Base-by-base conservation (phyloP, 352 stramenopile species). In the Phytophthora quininea region DNA sequence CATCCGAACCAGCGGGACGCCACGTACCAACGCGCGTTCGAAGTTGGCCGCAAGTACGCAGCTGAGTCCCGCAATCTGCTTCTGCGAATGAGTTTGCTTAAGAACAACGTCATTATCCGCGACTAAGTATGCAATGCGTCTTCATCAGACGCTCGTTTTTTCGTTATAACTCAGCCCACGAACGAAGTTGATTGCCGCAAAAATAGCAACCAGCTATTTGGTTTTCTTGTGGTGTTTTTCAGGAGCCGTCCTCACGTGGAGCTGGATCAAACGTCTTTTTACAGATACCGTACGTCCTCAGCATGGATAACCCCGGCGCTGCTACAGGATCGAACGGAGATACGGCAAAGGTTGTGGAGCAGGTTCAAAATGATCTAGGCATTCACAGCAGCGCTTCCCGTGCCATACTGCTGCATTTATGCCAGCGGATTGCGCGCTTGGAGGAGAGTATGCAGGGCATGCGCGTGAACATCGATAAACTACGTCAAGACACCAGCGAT, bases 41-140 rank as follows among this genome's bases (percentile, higher is more conserved):
- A 90, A 37, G 86, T 96, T 10, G 89, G 89, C 1, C 78, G 78
- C 30, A 92, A 93, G 56, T 95, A 95, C 73, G 83, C 82, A 4
- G 84, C 76, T 5, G 87, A 96, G 71, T 94, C 87, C 31, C 81
- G 87, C 55, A 92, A 93, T 57, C 48, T 95, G 32, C 79, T 95
- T 38, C 62, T 96, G 43, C 89, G 89, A 58, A 95, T 95, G 85
- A 95, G 85, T 64, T 43, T 96, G 62, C 64, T 96, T 15, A 95
- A 96, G 66, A 94, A 94, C 73, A 85, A 87, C 70, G 66, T 95
- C 53, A 77, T 95, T 59, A 88, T 95, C 33, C 82, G 87, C 54
- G 87, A 92, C 24, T 91, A 79, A 80, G 51, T 19, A 32, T 5
- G 5, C 15, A 24, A 24, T 24, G 19, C 19, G 19, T 24, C 19